phyloP scores from a whole-genome alignment of 2,329 filamentous ascomycete genomes.

The Botrytis elliptica region DNA sequence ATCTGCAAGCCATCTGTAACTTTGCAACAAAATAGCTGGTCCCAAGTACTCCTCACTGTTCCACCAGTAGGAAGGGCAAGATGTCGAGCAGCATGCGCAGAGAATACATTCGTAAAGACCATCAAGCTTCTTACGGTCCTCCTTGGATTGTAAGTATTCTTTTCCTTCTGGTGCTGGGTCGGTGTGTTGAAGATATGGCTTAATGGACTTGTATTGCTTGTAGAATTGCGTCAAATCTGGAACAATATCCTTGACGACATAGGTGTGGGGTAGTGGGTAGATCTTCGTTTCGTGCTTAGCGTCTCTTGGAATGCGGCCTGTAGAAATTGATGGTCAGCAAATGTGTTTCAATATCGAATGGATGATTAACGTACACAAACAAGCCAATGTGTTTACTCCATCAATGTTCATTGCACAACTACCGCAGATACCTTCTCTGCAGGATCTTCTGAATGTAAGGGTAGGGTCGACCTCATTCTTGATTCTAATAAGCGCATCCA shows the following conservation, averaged over 20 bases:
- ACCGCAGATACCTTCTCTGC: slow-evolving; percentile 96
- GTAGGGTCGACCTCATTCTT: slow-evolving; percentile 99
- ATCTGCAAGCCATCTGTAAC: slow-evolving; percentile 95
- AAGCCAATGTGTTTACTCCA: slow-evolving; percentile 95
- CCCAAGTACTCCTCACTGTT: slow-evolving; percentile 98
- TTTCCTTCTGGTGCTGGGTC: slow-evolving; percentile 82
- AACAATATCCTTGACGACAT: slow-evolving; percentile 98
- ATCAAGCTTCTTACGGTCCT: slow-evolving; percentile 89
- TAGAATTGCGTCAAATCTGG: slow-evolving; percentile 98
- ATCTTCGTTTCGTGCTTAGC: slow-evolving; percentile 80
- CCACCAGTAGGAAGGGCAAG: slow-evolving; percentile 99
- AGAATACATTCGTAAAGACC: slow-evolving; percentile 99
- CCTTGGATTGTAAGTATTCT: slow-evolving; percentile 87
- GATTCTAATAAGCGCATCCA: slow-evolving; percentile 94
- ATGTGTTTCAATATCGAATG: neutral
- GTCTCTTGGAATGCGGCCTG: slow-evolving; percentile 91
- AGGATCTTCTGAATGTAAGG: slow-evolving; percentile 91
- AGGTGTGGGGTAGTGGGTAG: slow-evolving; percentile 97
- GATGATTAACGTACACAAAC: slow-evolving; percentile 72
- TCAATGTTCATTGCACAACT: slow-evolving; percentile 99
- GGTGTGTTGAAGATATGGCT: slow-evolving; percentile 94
- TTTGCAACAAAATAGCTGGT: slow-evolving; percentile 93
- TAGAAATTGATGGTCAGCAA: slow-evolving; percentile 35
- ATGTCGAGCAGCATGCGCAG: slow-evolving; percentile 98
- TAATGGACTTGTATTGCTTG: slow-evolving; percentile 99